These are phyloP conservation scores for Trichothecium sympodiale DNA, from an alignment of 2,329 filamentous ascomycete species.

Conservation along the genomic window DNA sequence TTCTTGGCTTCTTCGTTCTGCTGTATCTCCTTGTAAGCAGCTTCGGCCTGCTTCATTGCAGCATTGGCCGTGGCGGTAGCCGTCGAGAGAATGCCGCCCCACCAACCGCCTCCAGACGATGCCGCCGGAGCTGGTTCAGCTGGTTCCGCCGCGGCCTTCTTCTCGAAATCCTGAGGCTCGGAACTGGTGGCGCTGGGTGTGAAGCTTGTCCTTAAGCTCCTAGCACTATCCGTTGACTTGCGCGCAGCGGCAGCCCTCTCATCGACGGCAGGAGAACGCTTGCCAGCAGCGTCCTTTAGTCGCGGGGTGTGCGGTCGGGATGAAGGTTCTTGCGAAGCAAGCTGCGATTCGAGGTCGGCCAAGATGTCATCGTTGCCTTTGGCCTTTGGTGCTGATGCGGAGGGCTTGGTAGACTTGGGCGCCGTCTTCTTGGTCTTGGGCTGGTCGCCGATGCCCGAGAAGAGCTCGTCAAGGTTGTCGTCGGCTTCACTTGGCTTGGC, in stretches of 20 bases:
- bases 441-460: constrained; percentile 49
- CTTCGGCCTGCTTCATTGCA: constrained; percentile 88
- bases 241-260: constrained; percentile 45
- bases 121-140: constrained; percentile 29
- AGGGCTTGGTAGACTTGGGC: constrained; percentile 29
- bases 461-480: constrained; percentile 55
- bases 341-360: constrained; percentile 66
- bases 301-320: constrained; percentile 78
- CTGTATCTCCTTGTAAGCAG: constrained; percentile 86
- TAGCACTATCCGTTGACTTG: constrained; percentile 69
- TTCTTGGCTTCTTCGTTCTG: constrained; percentile 93
- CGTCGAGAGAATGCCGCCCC: constrained; percentile 76
- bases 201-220: constrained; percentile 60
- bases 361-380: constrained; percentile 61
- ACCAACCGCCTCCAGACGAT: constrained; percentile 62
- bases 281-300: constrained; percentile 39
- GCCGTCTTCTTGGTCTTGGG: constrained; percentile 35
- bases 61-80: constrained; percentile 71
- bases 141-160: constrained; percentile 24
- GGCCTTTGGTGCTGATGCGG: constrained; percentile 37
- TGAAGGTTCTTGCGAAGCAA: constrained; percentile 60
- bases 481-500: constrained; percentile 43
- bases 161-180: constrained; percentile 47
- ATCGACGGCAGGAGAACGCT: constrained; percentile 44
- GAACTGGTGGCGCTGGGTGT: constrained; percentile 58